phyloP scores from a whole-genome alignment of 345 rosid species.

The Litchi chinensis region DNA sequence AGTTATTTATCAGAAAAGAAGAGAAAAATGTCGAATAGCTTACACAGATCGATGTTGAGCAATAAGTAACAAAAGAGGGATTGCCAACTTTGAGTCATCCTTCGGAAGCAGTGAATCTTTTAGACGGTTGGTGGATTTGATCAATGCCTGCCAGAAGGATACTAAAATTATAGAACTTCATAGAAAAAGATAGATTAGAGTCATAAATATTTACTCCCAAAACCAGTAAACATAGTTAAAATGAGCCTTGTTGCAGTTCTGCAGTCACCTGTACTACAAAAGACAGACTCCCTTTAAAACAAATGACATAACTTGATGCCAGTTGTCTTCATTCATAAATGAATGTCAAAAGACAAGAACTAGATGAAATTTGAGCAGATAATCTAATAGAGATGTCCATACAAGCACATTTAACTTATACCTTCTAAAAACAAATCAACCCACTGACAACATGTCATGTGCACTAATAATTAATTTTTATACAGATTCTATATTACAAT shows the following conservation, averaged over 20 bases:
- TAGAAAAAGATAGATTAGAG: not conserved
- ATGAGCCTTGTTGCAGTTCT: not conserved
- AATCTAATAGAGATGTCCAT: not conserved
- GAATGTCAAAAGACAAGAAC: not conserved
- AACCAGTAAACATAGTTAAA: not conserved
- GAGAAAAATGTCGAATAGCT: slow-evolving; percentile 34
- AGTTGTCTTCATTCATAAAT: not conserved
- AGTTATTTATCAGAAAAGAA: slow-evolving; percentile 2
- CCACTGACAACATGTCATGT: not conserved
- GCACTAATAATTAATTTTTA: not conserved
- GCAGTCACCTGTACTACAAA: not conserved
- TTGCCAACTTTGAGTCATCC: slow-evolving; percentile 93
- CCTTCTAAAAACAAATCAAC: not conserved
- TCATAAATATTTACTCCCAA: not conserved
- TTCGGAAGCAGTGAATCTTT: slow-evolving; percentile 91
- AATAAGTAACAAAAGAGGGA: slow-evolving; percentile 85
- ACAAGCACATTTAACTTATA: not conserved
- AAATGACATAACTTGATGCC: not conserved
- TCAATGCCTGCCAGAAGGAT: slow-evolving; percentile 67
- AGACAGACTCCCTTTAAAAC: not conserved
- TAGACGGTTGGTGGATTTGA: slow-evolving; percentile 89
- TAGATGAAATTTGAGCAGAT: not conserved
- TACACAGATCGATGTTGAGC: slow-evolving; percentile 98
- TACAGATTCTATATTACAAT: not conserved
- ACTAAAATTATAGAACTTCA: slow-evolving; percentile 1